Conservation (phyloP, 2,329 filamentous ascomycete genomes). For the Pestalotiopsis sp. region DNA sequence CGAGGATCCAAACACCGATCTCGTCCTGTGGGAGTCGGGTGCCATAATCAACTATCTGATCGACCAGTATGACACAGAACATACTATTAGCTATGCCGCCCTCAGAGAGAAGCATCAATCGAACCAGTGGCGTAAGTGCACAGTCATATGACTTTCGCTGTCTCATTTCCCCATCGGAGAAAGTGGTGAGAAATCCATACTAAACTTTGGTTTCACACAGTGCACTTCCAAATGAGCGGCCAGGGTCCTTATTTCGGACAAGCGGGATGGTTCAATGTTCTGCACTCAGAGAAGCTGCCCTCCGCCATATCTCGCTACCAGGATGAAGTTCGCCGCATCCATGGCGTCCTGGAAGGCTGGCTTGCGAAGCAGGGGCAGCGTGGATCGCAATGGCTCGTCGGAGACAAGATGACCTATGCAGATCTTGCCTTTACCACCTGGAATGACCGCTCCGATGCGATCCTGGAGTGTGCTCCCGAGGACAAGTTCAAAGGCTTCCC, state of each 20-base stretch:
- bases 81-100: conserved; percentile 34
- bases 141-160: not conserved
- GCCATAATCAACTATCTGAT: conserved; percentile 52
- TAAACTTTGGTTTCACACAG: not conserved
- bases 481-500: conserved; percentile 19
- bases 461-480: not conserved
- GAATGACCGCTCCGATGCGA: not conserved
- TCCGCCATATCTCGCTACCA: conserved; percentile 28
- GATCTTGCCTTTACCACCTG: conserved; percentile 22
- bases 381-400: conserved; percentile 21
- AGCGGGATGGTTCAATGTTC: conserved; percentile 31
- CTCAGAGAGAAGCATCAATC: conserved; percentile 23
- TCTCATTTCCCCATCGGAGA: not conserved
- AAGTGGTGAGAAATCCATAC: not conserved
- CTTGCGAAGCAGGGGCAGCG: conserved; percentile 4
- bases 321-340: conserved; percentile 22
- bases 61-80: conserved; percentile 42
- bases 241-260: conserved; percentile 47
- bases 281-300: conserved; percentile 32
- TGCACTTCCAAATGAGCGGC: conserved; percentile 36
- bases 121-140: conserved; percentile 43
- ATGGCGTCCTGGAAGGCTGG: conserved; percentile 16
- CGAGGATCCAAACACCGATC: conserved; percentile 42
- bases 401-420: conserved; percentile 21
- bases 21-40: conserved; percentile 50